Evolutionary conservation across 352 stramenopile genomes (phyloP).

Genomic region (Aphanomyces invadans): DNA sequence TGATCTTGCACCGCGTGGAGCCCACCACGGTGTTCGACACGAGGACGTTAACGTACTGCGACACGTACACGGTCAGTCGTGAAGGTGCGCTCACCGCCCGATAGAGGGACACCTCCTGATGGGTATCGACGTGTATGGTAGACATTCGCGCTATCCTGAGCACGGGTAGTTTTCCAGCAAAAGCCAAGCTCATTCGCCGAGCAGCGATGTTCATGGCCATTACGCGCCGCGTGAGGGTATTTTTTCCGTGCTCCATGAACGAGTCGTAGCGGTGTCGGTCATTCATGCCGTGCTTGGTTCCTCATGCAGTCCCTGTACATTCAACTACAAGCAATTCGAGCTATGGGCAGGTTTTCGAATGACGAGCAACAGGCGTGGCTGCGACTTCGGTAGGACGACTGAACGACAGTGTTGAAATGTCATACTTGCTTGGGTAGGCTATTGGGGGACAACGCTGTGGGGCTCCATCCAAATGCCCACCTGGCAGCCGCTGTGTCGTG

Average conservation of each 20-base stretch:
- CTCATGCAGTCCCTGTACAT: slow-evolving; percentile 14
- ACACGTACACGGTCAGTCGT: slow-evolving; percentile 2
- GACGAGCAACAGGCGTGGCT: slow-evolving; percentile 7
- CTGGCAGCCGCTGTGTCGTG: neutral
- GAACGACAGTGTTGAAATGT: neutral
- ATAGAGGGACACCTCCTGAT: no score
- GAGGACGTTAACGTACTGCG: slow-evolving; percentile 11
- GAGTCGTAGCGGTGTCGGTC: no score
- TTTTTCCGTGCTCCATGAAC: no score
- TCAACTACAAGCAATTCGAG: slow-evolving; percentile 1
- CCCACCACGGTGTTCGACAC: slow-evolving; percentile 5
- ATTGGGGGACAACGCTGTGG: neutral
- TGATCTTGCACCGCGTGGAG: slow-evolving; percentile 6
- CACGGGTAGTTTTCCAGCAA: slow-evolving; percentile 1
- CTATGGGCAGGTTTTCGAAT: neutral
- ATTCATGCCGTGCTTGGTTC: no score
- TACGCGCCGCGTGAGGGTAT: neutral
- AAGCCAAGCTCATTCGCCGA: neutral
- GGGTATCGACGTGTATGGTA: neutral
- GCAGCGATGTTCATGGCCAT: slow-evolving; percentile 3
- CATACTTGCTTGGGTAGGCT: neutral
- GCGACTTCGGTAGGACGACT: neutral
- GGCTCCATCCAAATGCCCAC: neutral
- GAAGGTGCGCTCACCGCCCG: neutral
- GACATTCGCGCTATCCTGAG: slow-evolving; percentile 4